phyloP scores from a whole-genome alignment of 2,329 filamentous ascomycete genomes.

The Cytospora paraplurivora region DNA sequence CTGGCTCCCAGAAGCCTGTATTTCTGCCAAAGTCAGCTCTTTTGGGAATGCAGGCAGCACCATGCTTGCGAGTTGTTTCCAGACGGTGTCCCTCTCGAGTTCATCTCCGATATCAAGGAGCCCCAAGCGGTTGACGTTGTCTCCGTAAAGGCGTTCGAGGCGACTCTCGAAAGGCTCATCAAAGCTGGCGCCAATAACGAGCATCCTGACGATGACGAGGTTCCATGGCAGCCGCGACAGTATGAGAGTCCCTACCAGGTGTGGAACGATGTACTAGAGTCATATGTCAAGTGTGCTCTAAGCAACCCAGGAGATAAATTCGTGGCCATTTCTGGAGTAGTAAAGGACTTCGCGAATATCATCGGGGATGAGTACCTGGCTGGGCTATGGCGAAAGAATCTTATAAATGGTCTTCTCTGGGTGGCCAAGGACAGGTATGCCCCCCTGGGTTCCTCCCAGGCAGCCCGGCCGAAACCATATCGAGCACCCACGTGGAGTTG shows the following conservation, averaged over 20 bases:
- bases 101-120: slow-evolving; percentile 7
- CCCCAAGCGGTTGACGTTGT: background rate
- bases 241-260: slow-evolving; percentile 14
- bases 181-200: background rate
- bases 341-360: slow-evolving; percentile 7
- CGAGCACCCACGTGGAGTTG: slow-evolving; percentile 26
- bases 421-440: background rate
- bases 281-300: slow-evolving; percentile 16
- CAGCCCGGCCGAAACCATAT: background rate
- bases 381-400: slow-evolving; percentile 16
- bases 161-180: background rate
- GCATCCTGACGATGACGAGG: background rate
- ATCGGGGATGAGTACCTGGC: slow-evolving; percentile 24
- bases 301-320: slow-evolving; percentile 19
- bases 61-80: slow-evolving; percentile 24
- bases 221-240: background rate
- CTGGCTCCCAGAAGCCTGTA: slow-evolving; percentile 18
- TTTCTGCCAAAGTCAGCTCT: slow-evolving; percentile 17
- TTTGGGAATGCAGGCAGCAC: slow-evolving; percentile 24
- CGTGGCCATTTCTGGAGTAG: slow-evolving; percentile 23
- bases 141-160: slow-evolving; percentile 13
- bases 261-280: slow-evolving; percentile 16
- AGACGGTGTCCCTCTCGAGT: background rate
- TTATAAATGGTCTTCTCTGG: slow-evolving; percentile 23
- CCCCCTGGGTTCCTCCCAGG: background rate